Percentiles rank a stretch among this genome's conserved stretches.
These are phyloP conservation scores for Wilhelminamyces savonicus DNA, from an alignment of 805 yeast genomes.

Conservation along the genomic window DNA sequence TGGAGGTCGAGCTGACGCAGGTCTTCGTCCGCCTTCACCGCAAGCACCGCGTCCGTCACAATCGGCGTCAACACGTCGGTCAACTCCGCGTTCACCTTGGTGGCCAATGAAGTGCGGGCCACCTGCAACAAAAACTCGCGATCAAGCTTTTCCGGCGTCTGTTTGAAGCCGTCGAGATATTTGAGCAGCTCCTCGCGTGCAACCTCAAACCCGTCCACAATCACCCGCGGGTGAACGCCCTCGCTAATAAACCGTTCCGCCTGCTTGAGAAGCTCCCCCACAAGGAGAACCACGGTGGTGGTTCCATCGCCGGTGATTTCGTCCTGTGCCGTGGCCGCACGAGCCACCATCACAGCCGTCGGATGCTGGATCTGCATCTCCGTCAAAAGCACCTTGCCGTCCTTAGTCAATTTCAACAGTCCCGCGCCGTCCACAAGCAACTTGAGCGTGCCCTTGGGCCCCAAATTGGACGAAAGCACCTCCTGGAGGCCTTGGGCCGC, in stretches of 20 bases:
- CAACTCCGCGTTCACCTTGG: conserved; percentile 76
- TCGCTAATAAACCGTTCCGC: conserved; percentile 88
- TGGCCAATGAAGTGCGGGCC: conserved; percentile 81
- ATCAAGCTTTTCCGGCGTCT: conserved; percentile 48
- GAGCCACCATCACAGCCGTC: conserved; percentile 55
- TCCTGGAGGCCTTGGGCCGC: conserved; percentile 97
- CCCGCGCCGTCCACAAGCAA: conserved; percentile 98
- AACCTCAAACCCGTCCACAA: conserved; percentile 90
- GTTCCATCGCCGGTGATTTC: conserved; percentile 99
- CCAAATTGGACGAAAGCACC: conserved; percentile 85
- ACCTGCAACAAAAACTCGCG: conserved; percentile 88
- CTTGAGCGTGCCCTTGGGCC: conserved; percentile 95
- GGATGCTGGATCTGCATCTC: conserved; percentile 88
- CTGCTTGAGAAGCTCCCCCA: conserved; percentile 90
- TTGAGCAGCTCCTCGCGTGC: conserved; percentile 74
- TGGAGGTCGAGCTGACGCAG: conserved; percentile 68
- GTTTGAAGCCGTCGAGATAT: conserved; percentile 63
- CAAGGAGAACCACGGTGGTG: conserved; percentile 88
- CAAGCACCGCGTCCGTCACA: conserved; percentile 91
- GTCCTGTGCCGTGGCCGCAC: conserved; percentile 98
- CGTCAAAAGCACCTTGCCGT: conserved; percentile 85
- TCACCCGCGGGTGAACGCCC: conserved; percentile 92
- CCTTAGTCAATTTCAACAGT: conserved; percentile 89
- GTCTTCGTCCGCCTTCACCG: conserved; percentile 50
- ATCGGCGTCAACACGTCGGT: conserved; percentile 84